Evolutionary conservation across 306 rosid species (phyloP), one percentile per base, ranked within the genome.

Genomic region (Mucuna pruriens): DNA sequence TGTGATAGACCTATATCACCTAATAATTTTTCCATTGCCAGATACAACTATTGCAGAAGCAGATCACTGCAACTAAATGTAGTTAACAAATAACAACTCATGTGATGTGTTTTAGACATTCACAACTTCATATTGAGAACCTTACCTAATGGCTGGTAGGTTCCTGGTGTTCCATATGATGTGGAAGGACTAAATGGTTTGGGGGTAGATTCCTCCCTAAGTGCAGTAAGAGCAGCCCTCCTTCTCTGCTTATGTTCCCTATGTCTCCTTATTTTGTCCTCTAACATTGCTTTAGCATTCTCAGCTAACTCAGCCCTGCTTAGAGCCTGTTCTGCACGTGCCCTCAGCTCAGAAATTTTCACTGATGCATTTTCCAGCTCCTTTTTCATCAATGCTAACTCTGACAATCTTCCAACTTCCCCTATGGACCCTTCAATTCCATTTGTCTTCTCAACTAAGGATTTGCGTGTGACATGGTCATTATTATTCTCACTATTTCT

Each of bases 271-370:
- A 90, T 67, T 68, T 83, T 89, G 5, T 87, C 91, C 80, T 94
- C 97, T 6, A 92, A 36, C 29, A 81, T 87, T 22, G 84, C 81
- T 76, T 91, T 94, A 16, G 91, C 92, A 78, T 85, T 91, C 95
- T 92, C 97, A 1, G 98, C 95, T 26, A 82, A 74, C 69, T 92
- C 97, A 44, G 97, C 98, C 42, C 97, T 82, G 40, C 90, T 92
- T 0, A 75, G 55, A 25, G 98, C 98, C 63, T 92, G 98, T 75
- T 90, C 98, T 36, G 95, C 90, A 1, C 97, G 90, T 20, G 80
- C 87, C 80, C 97, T 79, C 71, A 90, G 82, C 76, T 90, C 92
- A 9, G 84, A 87, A 5, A 90, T 85, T 62, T 90, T 95, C 6
- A 5, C 71, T 13, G 44, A 36, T 70, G 97, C 94, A 68, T 61